Percentiles rank a stretch among this genome's conserved stretches.
These are phyloP conservation scores for Alternaria sp. DNA, from an alignment of 2,329 filamentous ascomycete species.

Conservation along the genomic window DNA sequence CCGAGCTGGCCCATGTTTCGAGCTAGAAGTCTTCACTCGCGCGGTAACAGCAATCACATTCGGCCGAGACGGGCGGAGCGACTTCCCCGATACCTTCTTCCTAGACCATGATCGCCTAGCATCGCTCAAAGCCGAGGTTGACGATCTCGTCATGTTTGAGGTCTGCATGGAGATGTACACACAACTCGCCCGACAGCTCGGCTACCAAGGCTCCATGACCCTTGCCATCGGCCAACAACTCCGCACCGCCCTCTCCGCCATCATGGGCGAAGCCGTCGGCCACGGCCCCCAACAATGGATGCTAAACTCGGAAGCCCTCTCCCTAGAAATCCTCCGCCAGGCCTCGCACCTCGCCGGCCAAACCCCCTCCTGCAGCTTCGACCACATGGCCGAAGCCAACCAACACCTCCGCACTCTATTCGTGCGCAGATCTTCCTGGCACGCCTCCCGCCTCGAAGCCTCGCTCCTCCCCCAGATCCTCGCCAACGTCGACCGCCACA, in stretches of 20 bases:
- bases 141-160: slow-evolving; percentile 61
- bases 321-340: slow-evolving; percentile 55
- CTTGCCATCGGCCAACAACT: slow-evolving; percentile 31
- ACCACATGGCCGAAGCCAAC: slow-evolving; percentile 46
- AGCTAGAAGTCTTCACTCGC: slow-evolving; percentile 54
- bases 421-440: slow-evolving; percentile 37
- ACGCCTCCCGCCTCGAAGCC: slow-evolving; percentile 39
- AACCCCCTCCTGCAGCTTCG: slow-evolving; percentile 36
- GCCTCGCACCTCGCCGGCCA: slow-evolving; percentile 45
- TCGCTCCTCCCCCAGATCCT: slow-evolving; percentile 37
- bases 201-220: slow-evolving; percentile 31
- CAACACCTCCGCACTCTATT: slow-evolving; percentile 45
- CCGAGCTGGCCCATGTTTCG: slow-evolving; percentile 22
- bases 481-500: slow-evolving; percentile 36
- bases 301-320: slow-evolving; percentile 52
- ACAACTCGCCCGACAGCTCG: slow-evolving; percentile 32
- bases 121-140: slow-evolving; percentile 60
- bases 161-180: slow-evolving; percentile 61
- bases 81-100: slow-evolving; percentile 63
- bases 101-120: slow-evolving; percentile 63
- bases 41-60: slow-evolving; percentile 55
- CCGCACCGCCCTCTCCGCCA: slow-evolving; percentile 46
- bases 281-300: slow-evolving; percentile 47
- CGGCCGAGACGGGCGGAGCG: slow-evolving; percentile 38
- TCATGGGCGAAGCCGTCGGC: slow-evolving; percentile 43